Conservation (phyloP, 2,329 filamentous ascomycete genomes). For the Nigrospora osmanthi region DNA sequence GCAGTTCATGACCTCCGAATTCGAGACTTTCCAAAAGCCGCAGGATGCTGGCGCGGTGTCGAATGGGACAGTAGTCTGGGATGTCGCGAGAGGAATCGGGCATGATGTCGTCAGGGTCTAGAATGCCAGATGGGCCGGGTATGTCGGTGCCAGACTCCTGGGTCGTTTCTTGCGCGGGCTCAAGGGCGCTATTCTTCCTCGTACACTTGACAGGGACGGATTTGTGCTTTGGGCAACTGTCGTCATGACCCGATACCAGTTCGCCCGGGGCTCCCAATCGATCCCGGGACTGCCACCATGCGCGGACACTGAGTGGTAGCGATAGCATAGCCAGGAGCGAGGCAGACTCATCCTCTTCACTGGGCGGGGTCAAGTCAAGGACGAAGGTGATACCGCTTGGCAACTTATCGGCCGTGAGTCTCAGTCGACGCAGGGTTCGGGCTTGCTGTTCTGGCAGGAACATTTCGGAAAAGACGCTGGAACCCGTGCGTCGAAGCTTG, state of each 20-base stretch:
- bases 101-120: slow-evolving; percentile 9
- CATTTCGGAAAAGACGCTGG: slow-evolving; percentile 36
- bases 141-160: not conserved
- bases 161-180: no score
- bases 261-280: slow-evolving; percentile 27
- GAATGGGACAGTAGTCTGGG: slow-evolving; percentile 54
- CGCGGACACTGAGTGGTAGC: slow-evolving; percentile 44
- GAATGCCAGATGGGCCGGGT: slow-evolving; percentile 1
- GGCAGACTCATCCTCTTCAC: slow-evolving; percentile 55
- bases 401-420: slow-evolving; percentile 17
- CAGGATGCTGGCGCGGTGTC: slow-evolving; percentile 57
- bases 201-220: slow-evolving; percentile 9
- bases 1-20: slow-evolving; percentile 23
- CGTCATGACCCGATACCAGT: slow-evolving; percentile 40
- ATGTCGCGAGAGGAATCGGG: slow-evolving; percentile 21
- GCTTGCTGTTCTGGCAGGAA: slow-evolving; percentile 33
- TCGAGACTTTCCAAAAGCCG: slow-evolving; percentile 52
- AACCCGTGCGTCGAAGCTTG: slow-evolving; percentile 37
- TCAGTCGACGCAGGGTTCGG: slow-evolving; percentile 26
- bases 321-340: slow-evolving; percentile 51
- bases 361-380: slow-evolving; percentile 55
- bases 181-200: no score
- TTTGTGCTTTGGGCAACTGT: slow-evolving; percentile 19
- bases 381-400: slow-evolving; percentile 43
- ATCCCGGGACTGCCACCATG: slow-evolving; percentile 39